A percentile compares a stretch with the other conserved stretches of the same genome.
These are phyloP conservation scores for Kurtzmaniella fragi DNA, from an alignment of 805 yeast genomes.

Conservation along the genomic window DNA sequence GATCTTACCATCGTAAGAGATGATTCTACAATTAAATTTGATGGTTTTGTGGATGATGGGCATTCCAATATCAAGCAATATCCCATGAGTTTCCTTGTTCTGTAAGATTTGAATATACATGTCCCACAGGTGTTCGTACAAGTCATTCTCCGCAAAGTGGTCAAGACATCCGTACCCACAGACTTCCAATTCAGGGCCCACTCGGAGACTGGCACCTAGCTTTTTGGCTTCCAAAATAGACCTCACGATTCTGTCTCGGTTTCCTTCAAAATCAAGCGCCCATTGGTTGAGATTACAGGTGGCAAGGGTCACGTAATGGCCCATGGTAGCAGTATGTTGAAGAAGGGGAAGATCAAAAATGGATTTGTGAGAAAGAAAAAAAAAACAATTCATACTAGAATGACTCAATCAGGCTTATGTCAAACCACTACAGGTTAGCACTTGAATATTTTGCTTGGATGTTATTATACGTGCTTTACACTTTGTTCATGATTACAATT, in stretches of 20 bases:
- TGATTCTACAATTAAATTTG: conserved; percentile 85
- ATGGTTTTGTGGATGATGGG: conserved; percentile 86
- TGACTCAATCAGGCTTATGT: too few species aligned
- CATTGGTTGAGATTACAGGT: conserved; percentile 97
- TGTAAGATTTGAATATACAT: conserved; percentile 74
- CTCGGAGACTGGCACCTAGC: conserved; percentile 74
- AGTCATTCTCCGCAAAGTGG: conserved; percentile 87
- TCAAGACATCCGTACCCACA: conserved; percentile 95
- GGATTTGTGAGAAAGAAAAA: too few species aligned
- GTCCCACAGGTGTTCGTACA: conserved; percentile 91
- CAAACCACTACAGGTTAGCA: too few species aligned
- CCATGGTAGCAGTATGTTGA: conserved; percentile 51
- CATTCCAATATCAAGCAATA: conserved; percentile 89
- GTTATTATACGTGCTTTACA: too few species aligned
- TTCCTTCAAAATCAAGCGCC: conserved; percentile 98
- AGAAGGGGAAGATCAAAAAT: too few species aligned
- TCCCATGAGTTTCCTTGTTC: conserved; percentile 65
- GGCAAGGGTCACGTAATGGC: conserved; percentile 81
- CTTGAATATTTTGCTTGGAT: too few species aligned
- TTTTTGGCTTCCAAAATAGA: conserved; percentile 74
- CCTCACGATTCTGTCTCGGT: conserved; percentile 82
- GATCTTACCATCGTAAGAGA: conserved; percentile 75
- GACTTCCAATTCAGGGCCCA: conserved; percentile 95
- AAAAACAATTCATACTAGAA: too few species aligned
- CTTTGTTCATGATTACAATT: too few species aligned